Conservation (phyloP, 2,329 filamentous ascomycete genomes). For the Kalaharituber pfeilii region DNA sequence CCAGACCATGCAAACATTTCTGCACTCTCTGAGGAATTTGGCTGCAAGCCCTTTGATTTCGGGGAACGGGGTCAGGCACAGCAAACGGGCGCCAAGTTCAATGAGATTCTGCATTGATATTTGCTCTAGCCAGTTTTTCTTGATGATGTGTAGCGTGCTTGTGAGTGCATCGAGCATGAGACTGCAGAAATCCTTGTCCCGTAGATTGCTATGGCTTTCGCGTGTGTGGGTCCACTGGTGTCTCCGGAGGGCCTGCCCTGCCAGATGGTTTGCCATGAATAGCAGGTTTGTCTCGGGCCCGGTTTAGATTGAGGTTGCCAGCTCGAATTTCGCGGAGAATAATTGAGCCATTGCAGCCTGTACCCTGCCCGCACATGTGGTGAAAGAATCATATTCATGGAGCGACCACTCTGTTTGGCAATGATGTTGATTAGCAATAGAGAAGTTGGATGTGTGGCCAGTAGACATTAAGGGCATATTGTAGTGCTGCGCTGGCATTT, state of each 20-base stretch:
- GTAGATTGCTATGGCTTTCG: neutral
- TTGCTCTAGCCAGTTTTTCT: neutral
- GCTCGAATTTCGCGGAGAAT: constrained; percentile 35
- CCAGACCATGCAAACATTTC: constrained; percentile 15
- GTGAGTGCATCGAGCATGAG: neutral
- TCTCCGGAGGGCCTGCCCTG: constrained; percentile 31
- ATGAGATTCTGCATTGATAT: neutral
- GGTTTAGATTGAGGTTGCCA: constrained; percentile 35
- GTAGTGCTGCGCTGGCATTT: constrained; percentile 17
- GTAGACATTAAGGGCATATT: constrained; percentile 19
- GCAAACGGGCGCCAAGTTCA: neutral
- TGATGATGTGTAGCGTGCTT: no score
- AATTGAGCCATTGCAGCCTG: constrained; percentile 39
- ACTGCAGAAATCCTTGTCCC: neutral
- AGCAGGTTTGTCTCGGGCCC: constrained; percentile 33
- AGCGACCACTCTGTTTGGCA: constrained; percentile 36
- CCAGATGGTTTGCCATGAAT: constrained; percentile 34
- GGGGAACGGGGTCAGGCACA: constrained; percentile 1
- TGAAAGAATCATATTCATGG: constrained; percentile 39
- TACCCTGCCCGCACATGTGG: constrained; percentile 33
- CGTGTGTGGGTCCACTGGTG: neutral
- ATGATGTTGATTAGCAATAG: constrained; percentile 33
- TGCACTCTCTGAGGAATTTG: constrained; percentile 10
- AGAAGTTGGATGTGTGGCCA: constrained; percentile 32
- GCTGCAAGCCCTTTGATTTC: constrained; percentile 8